Evolutionary conservation across 176 grass and related monocot genomes (phyloP).

Genomic region (Saccharum spontaneum): DNA sequence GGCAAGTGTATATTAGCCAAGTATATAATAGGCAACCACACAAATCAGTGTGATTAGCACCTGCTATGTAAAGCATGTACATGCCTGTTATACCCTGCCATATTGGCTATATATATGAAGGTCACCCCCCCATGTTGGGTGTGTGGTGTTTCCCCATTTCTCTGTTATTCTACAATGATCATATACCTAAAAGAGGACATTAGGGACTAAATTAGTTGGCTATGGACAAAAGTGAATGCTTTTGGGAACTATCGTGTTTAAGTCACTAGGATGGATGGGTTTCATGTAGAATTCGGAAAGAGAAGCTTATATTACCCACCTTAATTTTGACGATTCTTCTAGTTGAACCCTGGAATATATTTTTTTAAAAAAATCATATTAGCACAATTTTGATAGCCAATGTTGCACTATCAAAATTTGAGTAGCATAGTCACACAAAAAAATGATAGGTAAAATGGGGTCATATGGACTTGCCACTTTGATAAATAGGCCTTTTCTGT

Average conservation of each 20-base stretch:
- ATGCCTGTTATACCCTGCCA: no score
- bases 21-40: no score
- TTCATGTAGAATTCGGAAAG: neutral
- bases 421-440: neutral
- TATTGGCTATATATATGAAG: no score
- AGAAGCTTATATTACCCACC: neutral
- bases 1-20: no score
- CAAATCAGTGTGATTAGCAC: no score
- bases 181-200: neutral
- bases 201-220: slow-evolving; percentile 10
- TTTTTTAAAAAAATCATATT: slow-evolving; percentile 1
- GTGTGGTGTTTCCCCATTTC: no score
- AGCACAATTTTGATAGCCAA: neutral
- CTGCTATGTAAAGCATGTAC: no score
- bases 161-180: no score
- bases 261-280: neutral
- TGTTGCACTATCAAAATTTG: neutral
- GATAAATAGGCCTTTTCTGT: neutral
- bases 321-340: neutral
- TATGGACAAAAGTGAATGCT: neutral
- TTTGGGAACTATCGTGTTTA: neutral
- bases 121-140: no score
- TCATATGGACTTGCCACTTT: neutral
- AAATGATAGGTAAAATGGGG: neutral
- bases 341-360: neutral